phyloP scores from a whole-genome alignment of 345 rosid species.

The Euphorbia lathyris region DNA sequence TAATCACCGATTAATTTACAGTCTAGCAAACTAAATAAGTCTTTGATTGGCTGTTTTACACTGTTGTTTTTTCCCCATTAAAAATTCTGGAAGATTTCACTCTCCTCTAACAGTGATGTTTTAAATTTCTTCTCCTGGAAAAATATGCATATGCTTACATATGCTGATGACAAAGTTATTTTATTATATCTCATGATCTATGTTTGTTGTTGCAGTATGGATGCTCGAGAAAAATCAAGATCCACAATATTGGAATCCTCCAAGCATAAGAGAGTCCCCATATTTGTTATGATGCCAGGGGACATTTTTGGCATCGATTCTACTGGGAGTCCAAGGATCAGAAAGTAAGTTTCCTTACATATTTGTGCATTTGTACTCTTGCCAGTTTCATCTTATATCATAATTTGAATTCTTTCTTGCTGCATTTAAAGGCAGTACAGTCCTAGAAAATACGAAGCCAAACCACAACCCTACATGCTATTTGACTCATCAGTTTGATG shows the following conservation, averaged over 20 bases:
- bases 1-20: background rate
- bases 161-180: no score
- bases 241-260: constrained; percentile 48
- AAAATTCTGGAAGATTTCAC: background rate
- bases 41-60: background rate
- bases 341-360: constrained; percentile 31
- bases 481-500: background rate
- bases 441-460: background rate
- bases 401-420: background rate
- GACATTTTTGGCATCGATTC: constrained; percentile 50
- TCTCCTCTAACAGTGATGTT: background rate
- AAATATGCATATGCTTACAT: background rate
- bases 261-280: constrained; percentile 52
- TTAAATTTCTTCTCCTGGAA: background rate
- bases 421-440: background rate
- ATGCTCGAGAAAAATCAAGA: constrained; percentile 54
- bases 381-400: background rate
- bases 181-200: background rate
- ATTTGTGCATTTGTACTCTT: background rate
- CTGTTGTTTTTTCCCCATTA: background rate
- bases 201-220: constrained; percentile 43
- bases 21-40: background rate
- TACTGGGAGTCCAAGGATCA: constrained; percentile 51
- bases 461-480: background rate
- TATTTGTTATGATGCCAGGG: constrained; percentile 58